phyloP scores from a whole-genome alignment of 2,329 filamentous ascomycete genomes.

The Pseudogymnoascus destructans region DNA sequence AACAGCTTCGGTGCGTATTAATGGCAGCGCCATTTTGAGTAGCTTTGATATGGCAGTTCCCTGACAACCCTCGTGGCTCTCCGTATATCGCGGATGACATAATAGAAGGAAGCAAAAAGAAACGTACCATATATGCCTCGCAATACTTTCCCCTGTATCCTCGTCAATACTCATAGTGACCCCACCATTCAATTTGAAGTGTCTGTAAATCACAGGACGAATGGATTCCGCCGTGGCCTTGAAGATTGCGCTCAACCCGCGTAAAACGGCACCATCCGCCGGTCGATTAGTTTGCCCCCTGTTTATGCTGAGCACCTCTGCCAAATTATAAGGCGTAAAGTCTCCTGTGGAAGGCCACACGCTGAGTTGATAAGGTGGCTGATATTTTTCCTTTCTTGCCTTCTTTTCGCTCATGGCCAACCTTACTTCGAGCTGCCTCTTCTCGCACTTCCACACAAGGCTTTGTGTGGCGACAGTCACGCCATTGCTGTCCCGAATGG shows the following conservation, averaged over 20 bases:
- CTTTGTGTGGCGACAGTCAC: background rate
- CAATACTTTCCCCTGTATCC: slow-evolving; percentile 61
- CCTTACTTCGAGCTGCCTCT: background rate
- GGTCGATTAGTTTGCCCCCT: slow-evolving; percentile 1
- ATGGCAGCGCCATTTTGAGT: background rate
- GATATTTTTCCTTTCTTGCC: background rate
- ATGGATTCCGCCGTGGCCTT: background rate
- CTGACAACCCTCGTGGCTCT: background rate
- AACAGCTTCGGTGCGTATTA: background rate
- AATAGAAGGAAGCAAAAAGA: background rate
- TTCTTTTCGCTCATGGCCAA: background rate
- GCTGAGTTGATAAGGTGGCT: background rate
- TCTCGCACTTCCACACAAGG: slow-evolving; percentile 2
- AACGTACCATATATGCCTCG: slow-evolving; percentile 52
- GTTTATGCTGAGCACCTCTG: background rate
- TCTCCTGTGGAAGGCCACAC: slow-evolving; percentile 12
- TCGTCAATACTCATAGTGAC: slow-evolving; percentile 40
- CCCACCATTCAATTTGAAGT: background rate
- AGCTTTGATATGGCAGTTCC: no score
- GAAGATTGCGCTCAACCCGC: slow-evolving; percentile 3
- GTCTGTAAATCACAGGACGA: background rate
- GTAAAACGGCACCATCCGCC: slow-evolving; percentile 7
- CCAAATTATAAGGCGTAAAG: slow-evolving; percentile 10
- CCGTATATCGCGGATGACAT: background rate
- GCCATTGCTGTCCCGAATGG: background rate